Evolutionary conservation across 352 stramenopile genomes (phyloP), one percentile per base, ranked within the genome.

Genomic region (Phytophthora cryptogea): DNA sequence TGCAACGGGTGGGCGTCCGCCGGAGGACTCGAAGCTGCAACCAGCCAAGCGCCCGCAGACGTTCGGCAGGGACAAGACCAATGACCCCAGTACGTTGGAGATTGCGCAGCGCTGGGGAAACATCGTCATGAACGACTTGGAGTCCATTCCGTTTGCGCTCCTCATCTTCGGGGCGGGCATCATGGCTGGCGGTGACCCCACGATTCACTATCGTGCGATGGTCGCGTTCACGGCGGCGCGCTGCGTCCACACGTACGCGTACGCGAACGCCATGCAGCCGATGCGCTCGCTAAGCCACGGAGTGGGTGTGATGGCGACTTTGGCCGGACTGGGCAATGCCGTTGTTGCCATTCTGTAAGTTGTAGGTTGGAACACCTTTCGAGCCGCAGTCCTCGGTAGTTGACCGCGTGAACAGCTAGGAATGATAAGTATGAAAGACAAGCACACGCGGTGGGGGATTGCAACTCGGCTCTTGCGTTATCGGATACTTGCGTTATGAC

Each of bases 41-140:
- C 26, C 66, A 17, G 58, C 67, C 26, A 59, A 72, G 53, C 43
- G 63, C 39, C 60, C 54, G 7, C 43, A 66, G 7, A 57, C 42
- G 5, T 61, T 66, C 33, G 62, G 62, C 3, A 30, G 54, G 33
- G 55, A 65, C 42, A 42, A 53, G n/a, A 70, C 49, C 45, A 54
- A 30, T 39, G 63, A 84, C 31, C 49, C 70, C 31, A 66, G 70
- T 17, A 68, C 70, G 17, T 43, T 71, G 9, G 60, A 70, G 33
- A 72, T 68, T 48, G 37, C 35, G 44, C 61, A 69, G 20, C 78
- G 78, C 36, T 88, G 76, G 73, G 60, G 60, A n/a, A 68, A 63
- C 54, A 86, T 89, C 50, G 57, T 87, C 8, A 54, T 55, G 39
- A 89, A 88, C 60, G 79, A 89, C 59, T 58, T 88, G 36, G 79